Conservation (phyloP, 2,329 filamentous ascomycete genomes). For the Verticillium albo-atrum region DNA sequence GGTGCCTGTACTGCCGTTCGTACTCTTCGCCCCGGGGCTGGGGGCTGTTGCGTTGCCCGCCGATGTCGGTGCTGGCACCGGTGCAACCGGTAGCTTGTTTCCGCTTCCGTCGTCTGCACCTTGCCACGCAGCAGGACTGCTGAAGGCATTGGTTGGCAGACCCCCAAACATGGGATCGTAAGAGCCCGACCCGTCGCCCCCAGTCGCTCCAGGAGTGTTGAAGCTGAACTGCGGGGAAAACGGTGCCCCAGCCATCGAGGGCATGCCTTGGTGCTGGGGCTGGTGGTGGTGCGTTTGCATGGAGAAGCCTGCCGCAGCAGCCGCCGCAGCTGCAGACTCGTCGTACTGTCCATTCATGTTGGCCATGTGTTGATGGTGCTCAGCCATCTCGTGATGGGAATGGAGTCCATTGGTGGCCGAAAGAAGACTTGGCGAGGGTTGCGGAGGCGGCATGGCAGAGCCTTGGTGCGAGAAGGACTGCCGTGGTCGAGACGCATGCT, state of each 20-base stretch:
- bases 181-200: slow-evolving; percentile 25
- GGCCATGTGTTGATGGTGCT: slow-evolving; percentile 20
- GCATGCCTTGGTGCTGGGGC: slow-evolving; percentile 18
- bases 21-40: slow-evolving; percentile 38
- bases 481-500: slow-evolving; percentile 26
- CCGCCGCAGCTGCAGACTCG: slow-evolving; percentile 25
- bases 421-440: slow-evolving; percentile 33
- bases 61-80: background rate
- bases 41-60: slow-evolving; percentile 6
- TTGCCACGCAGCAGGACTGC: slow-evolving; percentile 49
- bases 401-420: slow-evolving; percentile 31
- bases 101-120: slow-evolving; percentile 26
- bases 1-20: slow-evolving; percentile 44
- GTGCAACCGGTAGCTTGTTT: background rate
- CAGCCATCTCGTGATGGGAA: slow-evolving; percentile 26
- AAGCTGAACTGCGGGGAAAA: slow-evolving; percentile 41
- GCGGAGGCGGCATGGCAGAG: slow-evolving; percentile 23
- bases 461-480: slow-evolving; percentile 30
- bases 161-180: slow-evolving; percentile 60
- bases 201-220: slow-evolving; percentile 22
- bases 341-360: slow-evolving; percentile 27
- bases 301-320: slow-evolving; percentile 31
- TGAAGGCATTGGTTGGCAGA: slow-evolving; percentile 47
- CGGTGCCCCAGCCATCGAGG: slow-evolving; percentile 23
- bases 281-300: slow-evolving; percentile 18